Conservation (phyloP, 75 land plant species). For the Pinus tabuliformis region DNA sequence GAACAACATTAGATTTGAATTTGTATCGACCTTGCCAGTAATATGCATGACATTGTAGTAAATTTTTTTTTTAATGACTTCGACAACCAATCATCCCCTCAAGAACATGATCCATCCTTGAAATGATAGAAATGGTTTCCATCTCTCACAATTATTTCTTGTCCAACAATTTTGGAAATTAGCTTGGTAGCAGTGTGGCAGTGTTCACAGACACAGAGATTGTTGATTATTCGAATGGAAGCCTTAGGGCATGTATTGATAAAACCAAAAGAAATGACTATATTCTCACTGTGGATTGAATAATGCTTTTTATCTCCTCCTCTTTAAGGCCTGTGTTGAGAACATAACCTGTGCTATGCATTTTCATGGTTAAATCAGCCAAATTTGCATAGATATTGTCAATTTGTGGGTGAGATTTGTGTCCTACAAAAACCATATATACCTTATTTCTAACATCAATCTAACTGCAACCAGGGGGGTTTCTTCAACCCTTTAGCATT, state of each 20-base stretch:
- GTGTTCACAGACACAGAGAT: constrained; percentile 22
- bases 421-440: constrained; percentile 9
- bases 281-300: background rate
- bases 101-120: constrained; percentile 31
- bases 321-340: background rate
- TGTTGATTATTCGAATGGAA: constrained; percentile 17
- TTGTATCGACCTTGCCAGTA: too few species aligned
- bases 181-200: constrained; percentile 25
- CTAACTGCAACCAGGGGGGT: constrained; percentile 11
- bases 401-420: background rate
- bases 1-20: too few species aligned
- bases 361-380: background rate
- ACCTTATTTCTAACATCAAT: constrained; percentile 11
- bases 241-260: constrained; percentile 16
- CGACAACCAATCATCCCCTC: constrained; percentile 15
- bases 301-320: background rate
- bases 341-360: background rate
- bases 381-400: constrained; percentile 4
- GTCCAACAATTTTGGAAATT: constrained; percentile 14
- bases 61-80: background rate
- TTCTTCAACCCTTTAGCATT: too few species aligned
- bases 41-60: too few species aligned
- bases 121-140: constrained; percentile 18
- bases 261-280: constrained; percentile 6
- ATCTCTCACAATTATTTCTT: constrained; percentile 26